Percentiles rank a stretch among this genome's conserved stretches.
Evolutionary conservation across 371 early-diverging fungal genomes (phyloP).

Genomic region (Nematocida ironsii): DNA sequence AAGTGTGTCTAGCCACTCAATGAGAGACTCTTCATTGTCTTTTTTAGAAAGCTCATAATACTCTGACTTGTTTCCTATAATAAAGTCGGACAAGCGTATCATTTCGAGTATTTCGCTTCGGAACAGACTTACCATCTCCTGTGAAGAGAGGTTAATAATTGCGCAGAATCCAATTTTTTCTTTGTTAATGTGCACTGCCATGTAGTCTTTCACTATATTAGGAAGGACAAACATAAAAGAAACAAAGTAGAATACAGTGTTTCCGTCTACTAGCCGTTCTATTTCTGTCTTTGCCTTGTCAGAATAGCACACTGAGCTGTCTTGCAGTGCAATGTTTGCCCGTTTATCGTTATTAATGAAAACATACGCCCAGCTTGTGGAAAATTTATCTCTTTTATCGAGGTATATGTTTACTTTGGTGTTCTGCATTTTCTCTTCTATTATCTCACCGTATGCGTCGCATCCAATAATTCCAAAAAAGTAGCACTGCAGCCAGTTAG

Average conservation of each 20-base stretch:
- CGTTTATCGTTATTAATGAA: constrained; percentile 36
- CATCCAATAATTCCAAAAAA: constrained; percentile 53
- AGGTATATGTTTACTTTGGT: constrained; percentile 27
- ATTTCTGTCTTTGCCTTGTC: neutral
- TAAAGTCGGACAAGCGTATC: constrained; percentile 34
- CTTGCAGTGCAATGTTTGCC: constrained; percentile 41
- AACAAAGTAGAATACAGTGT: constrained; percentile 53
- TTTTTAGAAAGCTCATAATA: constrained; percentile 22
- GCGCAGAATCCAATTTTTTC: constrained; percentile 21
- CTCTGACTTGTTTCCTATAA: constrained; percentile 50
- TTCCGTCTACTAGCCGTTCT: neutral
- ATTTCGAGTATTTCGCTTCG: constrained; percentile 14
- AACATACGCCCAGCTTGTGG: constrained; percentile 50
- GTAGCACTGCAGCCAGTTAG: constrained; percentile 44
- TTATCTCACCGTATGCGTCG: constrained; percentile 35
- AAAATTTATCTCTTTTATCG: constrained; percentile 20
- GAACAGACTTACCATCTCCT: constrained; percentile 25
- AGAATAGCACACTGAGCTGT: constrained; percentile 15
- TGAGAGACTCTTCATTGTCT: constrained; percentile 2
- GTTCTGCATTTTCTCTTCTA: constrained; percentile 36
- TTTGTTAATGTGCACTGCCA: constrained; percentile 32
- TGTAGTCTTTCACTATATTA: constrained; percentile 22
- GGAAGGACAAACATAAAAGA: constrained; percentile 44
- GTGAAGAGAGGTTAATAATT: constrained; percentile 47
- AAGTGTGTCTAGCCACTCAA: constrained; percentile 20